phyloP scores from a whole-genome alignment of 73 alveolate genomes.

The Effrenium voratum region DNA sequence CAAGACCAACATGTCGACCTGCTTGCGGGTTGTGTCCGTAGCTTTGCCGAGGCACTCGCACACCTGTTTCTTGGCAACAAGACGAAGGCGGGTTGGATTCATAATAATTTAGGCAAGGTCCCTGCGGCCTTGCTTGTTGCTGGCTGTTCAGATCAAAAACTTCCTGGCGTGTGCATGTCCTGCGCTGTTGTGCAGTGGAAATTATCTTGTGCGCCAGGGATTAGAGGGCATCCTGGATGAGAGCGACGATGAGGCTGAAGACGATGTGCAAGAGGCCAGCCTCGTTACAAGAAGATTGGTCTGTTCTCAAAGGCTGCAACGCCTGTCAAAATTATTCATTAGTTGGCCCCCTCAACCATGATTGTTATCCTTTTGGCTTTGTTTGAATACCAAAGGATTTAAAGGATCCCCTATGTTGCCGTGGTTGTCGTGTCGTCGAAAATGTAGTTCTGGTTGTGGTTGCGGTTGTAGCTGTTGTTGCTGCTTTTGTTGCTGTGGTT shows the following conservation, averaged over 20 bases:
- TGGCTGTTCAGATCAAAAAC: neutral
- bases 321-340: too few species aligned
- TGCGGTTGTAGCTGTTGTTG: neutral
- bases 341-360: neutral
- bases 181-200: neutral
- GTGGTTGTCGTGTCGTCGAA: neutral
- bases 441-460: neutral
- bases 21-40: too few species aligned
- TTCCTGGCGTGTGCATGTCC: neutral
- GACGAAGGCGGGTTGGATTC: neutral
- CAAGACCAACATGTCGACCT: too few species aligned
- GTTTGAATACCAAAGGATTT: too few species aligned
- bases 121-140: neutral
- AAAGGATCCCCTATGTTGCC: too few species aligned
- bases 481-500: neutral
- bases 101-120: neutral
- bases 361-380: too few species aligned
- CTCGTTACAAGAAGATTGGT: too few species aligned
- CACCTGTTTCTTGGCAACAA: conserved; percentile 97
- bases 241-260: conserved; percentile 96
- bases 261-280: conserved; percentile 46
- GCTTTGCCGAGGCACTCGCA: conserved; percentile 95
- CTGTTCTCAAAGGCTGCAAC: too few species aligned
- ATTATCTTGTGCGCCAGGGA: conserved; percentile 30
- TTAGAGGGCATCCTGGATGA: conserved; percentile 96